These are phyloP conservation scores for Amauroascus niger DNA, from an alignment of 2,329 filamentous ascomycete genomes.

Conservation along the genomic window DNA sequence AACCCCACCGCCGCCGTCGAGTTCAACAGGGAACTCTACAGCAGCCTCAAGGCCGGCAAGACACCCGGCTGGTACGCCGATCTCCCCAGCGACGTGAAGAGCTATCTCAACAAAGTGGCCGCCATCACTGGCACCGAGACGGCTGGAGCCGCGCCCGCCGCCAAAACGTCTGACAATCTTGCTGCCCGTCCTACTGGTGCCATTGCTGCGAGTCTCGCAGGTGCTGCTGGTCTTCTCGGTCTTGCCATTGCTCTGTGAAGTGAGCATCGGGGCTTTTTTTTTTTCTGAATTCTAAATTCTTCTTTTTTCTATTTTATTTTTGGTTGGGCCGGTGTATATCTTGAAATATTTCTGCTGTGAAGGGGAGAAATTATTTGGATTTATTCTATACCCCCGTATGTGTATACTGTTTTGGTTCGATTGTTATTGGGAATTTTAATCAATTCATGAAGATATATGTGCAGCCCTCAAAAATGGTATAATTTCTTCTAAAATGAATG, in stretches of 20 bases:
- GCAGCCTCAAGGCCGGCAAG: slow-evolving; percentile 14
- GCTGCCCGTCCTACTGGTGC: slow-evolving; percentile 14
- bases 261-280: not conserved
- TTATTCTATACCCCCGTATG: slow-evolving; percentile 4
- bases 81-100: slow-evolving; percentile 14
- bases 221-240: slow-evolving; percentile 19
- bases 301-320: no score
- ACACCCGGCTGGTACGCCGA: slow-evolving; percentile 16
- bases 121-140: slow-evolving; percentile 32
- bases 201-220: slow-evolving; percentile 15
- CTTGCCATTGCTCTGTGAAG: slow-evolving; percentile 18
- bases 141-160: not conserved
- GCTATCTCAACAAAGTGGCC: slow-evolving; percentile 9
- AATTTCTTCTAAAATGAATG: no score
- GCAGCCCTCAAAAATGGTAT: no score
- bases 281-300: not conserved
- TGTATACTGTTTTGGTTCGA: slow-evolving; percentile 7
- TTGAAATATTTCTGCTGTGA: not conserved
- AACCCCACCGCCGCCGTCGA: slow-evolving; percentile 2
- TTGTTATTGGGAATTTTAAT: no score
- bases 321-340: not conserved
- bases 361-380: not conserved
- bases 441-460: no score
- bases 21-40: slow-evolving; percentile 13
- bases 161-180: slow-evolving; percentile 5